Conservation (phyloP, 495 filamentous ascomycete species). For the Terfezia boudieri region DNA sequence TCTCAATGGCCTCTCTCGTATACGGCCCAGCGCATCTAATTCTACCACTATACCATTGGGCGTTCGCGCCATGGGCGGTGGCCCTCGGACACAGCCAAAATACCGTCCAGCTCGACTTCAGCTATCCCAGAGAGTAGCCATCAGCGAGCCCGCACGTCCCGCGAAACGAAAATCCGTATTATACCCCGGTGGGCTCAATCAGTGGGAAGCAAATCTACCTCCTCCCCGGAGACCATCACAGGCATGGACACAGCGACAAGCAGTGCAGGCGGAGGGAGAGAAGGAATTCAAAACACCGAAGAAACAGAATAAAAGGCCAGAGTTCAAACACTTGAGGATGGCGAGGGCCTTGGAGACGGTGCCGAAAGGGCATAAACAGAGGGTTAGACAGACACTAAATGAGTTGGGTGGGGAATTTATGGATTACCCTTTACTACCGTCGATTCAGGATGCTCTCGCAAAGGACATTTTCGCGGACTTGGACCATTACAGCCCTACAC, state of each 20-base stretch:
- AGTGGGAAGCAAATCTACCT: not conserved
- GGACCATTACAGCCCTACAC: slow-evolving; percentile 51
- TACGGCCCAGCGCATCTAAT: too few relatives aligned
- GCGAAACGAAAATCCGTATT: slow-evolving; percentile 20
- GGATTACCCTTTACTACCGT: too few relatives aligned
- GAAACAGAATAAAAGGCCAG: slow-evolving; percentile 24
- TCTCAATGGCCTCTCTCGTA: too few relatives aligned
- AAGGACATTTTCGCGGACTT: slow-evolving; percentile 49
- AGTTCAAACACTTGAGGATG: slow-evolving; percentile 86
- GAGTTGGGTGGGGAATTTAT: slow-evolving; percentile 10
- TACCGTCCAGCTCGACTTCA: slow-evolving; percentile 15
- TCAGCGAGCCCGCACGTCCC: not conserved
- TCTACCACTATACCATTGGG: too few relatives aligned
- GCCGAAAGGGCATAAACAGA: slow-evolving; percentile 44
- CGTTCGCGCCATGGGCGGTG: too few relatives aligned
- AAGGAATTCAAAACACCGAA: slow-evolving; percentile 18
- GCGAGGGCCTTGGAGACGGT: slow-evolving; percentile 52
- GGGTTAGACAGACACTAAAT: slow-evolving; percentile 45
- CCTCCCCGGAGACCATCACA: not conserved
- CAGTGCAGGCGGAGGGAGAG: slow-evolving; percentile 1
- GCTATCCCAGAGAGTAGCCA: slow-evolving; percentile 12
- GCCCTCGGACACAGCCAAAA: slow-evolving; percentile 3
- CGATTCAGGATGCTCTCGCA: slow-evolving; percentile 24
- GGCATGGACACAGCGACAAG: slow-evolving; percentile 13
- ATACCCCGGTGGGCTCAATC: slow-evolving; percentile 2